Conservation (phyloP, 1,284 basidiomycete species). For the Xerocomus nothofagi region DNA sequence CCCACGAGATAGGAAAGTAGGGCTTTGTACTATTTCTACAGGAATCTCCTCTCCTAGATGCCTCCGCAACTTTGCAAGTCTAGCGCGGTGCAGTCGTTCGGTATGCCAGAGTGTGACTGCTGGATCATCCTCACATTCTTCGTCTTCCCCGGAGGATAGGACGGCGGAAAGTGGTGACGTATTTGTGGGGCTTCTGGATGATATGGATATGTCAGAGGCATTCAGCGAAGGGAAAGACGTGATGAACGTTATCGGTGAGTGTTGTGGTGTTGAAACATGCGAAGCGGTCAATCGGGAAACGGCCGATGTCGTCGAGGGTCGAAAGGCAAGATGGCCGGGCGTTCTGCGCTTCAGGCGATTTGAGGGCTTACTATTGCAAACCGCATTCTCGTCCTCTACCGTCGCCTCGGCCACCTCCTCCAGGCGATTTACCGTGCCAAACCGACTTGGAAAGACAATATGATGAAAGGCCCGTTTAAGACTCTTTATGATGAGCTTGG, state of each 20-base stretch:
- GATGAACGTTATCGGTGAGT: conserved; percentile 3
- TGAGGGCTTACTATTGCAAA: neutral
- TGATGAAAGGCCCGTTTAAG: conserved; percentile 15
- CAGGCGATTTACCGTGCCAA: neutral
- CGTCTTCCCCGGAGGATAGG: conserved; percentile 9
- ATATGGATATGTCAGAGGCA: conserved; percentile 9
- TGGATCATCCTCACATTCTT: conserved; percentile 8
- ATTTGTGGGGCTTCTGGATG: conserved; percentile 17
- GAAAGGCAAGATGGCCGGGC: neutral
- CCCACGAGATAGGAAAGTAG: conserved; percentile 1
- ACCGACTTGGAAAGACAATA: conserved; percentile 4
- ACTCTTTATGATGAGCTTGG: neutral
- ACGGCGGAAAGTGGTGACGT: conserved; percentile 12
- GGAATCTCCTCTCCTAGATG: conserved; percentile 43
- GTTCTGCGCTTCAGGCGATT: neutral
- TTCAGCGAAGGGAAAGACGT: conserved; percentile 13
- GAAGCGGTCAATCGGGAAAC: conserved; percentile 4
- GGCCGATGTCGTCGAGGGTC: neutral
- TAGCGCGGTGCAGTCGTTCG: conserved; percentile 34
- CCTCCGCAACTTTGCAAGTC: conserved; percentile 42
- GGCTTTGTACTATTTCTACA: conserved; percentile 35
- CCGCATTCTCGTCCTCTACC: conserved; percentile 2
- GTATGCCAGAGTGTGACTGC: conserved; percentile 11
- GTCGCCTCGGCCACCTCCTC: conserved; percentile 1
- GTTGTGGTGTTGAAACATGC: neutral